Conservation (phyloP, 2,329 filamentous ascomycete species). For the Blumeria hordei region DNA sequence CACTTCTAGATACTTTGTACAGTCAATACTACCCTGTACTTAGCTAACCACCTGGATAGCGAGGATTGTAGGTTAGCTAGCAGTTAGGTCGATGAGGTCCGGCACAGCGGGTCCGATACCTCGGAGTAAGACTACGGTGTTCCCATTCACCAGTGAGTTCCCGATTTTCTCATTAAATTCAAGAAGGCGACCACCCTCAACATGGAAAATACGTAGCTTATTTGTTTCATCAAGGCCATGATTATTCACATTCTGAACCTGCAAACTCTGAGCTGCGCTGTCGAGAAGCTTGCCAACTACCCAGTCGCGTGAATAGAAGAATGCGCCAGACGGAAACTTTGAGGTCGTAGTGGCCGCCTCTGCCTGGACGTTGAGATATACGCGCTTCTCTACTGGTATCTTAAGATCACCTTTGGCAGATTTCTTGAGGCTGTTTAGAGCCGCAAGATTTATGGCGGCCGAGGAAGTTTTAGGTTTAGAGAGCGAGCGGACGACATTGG, state of each 20-base stretch:
- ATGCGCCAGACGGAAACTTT: constrained; percentile 60
- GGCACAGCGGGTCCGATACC: constrained; percentile 58
- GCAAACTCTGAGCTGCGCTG: constrained; percentile 48
- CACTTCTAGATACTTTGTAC: too few relatives aligned
- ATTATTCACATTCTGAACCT: constrained; percentile 70
- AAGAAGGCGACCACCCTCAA: constrained; percentile 66
- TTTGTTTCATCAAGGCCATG: constrained; percentile 51
- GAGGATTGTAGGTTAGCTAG: not conserved
- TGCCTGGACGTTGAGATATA: constrained; percentile 80
- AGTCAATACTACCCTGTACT: too few relatives aligned
- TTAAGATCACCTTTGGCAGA: constrained; percentile 77
- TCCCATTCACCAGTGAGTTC: constrained; percentile 46
- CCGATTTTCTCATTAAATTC: constrained; percentile 79
- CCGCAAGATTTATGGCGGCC: constrained; percentile 38
- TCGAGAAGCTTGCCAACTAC: constrained; percentile 69
- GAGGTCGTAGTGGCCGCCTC: constrained; percentile 64
- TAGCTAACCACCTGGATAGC: too few relatives aligned
- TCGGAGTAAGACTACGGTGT: constrained; percentile 70
- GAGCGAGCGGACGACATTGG: constrained; percentile 24
- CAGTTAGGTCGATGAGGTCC: constrained; percentile 35
- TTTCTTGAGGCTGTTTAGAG: constrained; percentile 59
- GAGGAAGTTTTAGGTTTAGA: constrained; percentile 39
- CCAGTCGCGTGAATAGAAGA: constrained; percentile 68
- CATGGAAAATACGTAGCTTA: constrained; percentile 70
- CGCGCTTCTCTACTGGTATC: constrained; percentile 54